These are phyloP conservation scores for Tritrichomonas foetus DNA, from an alignment of 208 protist genomes.

Conservation along the genomic window DNA sequence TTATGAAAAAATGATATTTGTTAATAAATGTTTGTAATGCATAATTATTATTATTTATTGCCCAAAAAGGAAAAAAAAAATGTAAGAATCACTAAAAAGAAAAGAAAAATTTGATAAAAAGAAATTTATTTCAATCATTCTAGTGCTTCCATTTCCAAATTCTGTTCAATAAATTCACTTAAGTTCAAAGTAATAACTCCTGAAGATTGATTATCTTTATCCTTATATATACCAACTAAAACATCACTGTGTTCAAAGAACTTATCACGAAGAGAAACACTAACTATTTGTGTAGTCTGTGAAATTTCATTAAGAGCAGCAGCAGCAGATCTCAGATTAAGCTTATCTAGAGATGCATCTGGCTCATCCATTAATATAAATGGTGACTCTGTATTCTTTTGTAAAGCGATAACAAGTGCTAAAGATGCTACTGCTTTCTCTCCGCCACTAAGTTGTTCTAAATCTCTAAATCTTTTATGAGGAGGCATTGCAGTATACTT, in stretches of 20 bases:
- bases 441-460: constrained; percentile 59
- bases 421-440: constrained; percentile 62
- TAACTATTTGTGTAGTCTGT: not conserved
- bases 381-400: constrained; percentile 52
- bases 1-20: too few species aligned
- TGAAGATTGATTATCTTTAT: constrained; percentile 31
- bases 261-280: constrained; percentile 42
- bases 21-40: not conserved
- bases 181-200: constrained; percentile 40
- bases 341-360: constrained; percentile 36
- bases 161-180: constrained; percentile 39
- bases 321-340: not conserved
- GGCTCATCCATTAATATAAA: constrained; percentile 63
- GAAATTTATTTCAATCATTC: not conserved
- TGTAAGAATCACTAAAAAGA: not conserved
- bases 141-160: not conserved
- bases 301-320: not conserved
- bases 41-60: not conserved
- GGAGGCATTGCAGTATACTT: constrained; percentile 60
- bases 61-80: not conserved
- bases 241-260: constrained; percentile 59
- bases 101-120: not conserved
- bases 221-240: constrained; percentile 58
- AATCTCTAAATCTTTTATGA: constrained; percentile 56
- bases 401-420: constrained; percentile 60